Evolutionary conservation across 2,329 filamentous ascomycete genomes (phyloP).

Genomic region (Penicillium sp.): DNA sequence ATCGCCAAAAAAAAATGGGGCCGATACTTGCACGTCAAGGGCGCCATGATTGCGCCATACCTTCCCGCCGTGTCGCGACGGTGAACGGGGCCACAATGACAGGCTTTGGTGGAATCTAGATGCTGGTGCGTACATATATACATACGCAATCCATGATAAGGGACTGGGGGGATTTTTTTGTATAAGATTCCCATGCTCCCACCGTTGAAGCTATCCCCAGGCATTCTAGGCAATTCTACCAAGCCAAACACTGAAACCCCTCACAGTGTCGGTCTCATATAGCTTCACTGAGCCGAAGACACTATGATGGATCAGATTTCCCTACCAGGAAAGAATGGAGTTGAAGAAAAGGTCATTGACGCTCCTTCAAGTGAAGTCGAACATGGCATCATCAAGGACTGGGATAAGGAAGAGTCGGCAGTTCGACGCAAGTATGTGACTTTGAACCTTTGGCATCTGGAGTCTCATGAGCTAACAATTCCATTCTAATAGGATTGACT

Average conservation of each 20-base stretch:
- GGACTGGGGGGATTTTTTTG: neutral
- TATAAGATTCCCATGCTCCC: neutral
- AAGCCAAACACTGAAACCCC: neutral
- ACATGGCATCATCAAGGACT: constrained; percentile 25
- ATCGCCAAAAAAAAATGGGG: neutral
- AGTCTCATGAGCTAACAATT: neutral
- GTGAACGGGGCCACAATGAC: neutral
- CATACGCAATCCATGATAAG: constrained; percentile 13
- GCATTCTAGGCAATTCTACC: too few species aligned
- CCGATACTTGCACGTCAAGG: constrained; percentile 7
- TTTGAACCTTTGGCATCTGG: neutral
- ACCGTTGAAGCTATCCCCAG: neutral
- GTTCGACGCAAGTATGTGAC: constrained; percentile 27
- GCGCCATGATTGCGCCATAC: constrained; percentile 27
- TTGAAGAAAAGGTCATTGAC: constrained; percentile 10
- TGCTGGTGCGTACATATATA: neutral
- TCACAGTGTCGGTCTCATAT: neutral
- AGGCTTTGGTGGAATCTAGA: neutral
- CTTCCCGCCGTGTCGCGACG: constrained; percentile 20
- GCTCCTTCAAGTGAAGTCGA: constrained; percentile 12
- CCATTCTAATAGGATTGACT: constrained; percentile 23
- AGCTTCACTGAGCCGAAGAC: neutral
- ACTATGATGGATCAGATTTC: neutral
- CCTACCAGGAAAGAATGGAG: constrained; percentile 8
- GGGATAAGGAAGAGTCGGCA: constrained; percentile 26